Percentiles rank a stretch among this genome's conserved stretches.
Conservation (phyloP, 2,329 filamentous ascomycete genomes). For the Aspergillaceae sp. region DNA sequence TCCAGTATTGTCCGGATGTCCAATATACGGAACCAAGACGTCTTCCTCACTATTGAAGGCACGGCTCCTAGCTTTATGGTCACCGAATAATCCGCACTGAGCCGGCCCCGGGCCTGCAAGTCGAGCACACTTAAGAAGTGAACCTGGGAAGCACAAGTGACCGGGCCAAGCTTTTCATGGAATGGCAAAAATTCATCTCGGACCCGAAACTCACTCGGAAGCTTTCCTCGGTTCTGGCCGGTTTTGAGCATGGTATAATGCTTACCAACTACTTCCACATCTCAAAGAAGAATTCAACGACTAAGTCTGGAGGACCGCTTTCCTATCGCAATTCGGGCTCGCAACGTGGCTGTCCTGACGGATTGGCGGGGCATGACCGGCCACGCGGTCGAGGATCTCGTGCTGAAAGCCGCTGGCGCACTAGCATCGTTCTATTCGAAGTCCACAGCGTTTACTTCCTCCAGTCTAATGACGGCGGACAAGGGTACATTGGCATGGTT, state of each 20-base stretch:
- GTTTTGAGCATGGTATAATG: conserved; percentile 46
- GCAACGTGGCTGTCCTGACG: conserved; percentile 16
- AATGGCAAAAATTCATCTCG: conserved; percentile 51
- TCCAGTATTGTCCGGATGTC: conserved; percentile 25
- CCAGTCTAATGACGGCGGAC: conserved; percentile 41
- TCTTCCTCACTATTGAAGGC: conserved; percentile 30
- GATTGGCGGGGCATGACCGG: conserved; percentile 22
- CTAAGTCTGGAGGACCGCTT: conserved; percentile 21
- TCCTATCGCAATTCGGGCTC: conserved; percentile 11
- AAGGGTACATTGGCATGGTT: conserved; percentile 51
- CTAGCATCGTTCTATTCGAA: conserved; percentile 50
- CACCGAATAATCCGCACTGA: conserved; percentile 31
- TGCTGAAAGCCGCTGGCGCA: conserved; percentile 27
- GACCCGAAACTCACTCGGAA: conserved; percentile 50
- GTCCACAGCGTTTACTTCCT: conserved; percentile 44
- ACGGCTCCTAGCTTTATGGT: conserved; percentile 32
- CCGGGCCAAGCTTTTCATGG: conserved; percentile 43
- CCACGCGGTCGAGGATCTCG: conserved; percentile 18
- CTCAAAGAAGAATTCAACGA: conserved; percentile 48
- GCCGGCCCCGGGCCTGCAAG: conserved; percentile 35
- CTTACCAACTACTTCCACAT: conserved; percentile 57
- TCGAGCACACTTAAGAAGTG: conserved; percentile 53
- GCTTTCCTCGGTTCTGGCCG: conserved; percentile 50
- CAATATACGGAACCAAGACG: conserved; percentile 19
- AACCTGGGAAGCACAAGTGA: conserved; percentile 42